Percentiles rank a stretch among this genome's conserved stretches.
Evolutionary conservation across 345 rosid genomes (phyloP).

Genomic region (Eucalyptus pauciflora): DNA sequence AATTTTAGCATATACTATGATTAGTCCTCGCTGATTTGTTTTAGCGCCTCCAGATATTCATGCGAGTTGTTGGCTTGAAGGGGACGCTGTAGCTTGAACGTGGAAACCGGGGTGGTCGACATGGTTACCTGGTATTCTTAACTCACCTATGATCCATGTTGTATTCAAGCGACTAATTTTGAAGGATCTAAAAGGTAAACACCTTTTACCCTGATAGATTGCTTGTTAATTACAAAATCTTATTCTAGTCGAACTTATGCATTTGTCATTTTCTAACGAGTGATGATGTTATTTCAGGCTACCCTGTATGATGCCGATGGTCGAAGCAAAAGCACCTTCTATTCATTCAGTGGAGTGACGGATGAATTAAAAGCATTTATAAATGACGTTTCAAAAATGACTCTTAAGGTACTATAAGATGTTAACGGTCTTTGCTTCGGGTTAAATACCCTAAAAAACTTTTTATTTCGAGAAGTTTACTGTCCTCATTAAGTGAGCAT

Average conservation of each 20-base stretch:
- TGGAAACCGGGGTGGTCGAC: slow-evolving; percentile 57
- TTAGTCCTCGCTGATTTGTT: slow-evolving; percentile 2
- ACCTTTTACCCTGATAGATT: background rate
- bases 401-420: slow-evolving; percentile 33
- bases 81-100: slow-evolving; percentile 88
- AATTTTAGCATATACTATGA: background rate
- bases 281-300: slow-evolving; percentile 23
- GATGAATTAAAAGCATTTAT: slow-evolving; percentile 79
- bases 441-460: background rate
- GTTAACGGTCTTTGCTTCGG: background rate
- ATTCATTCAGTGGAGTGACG: slow-evolving; percentile 81
- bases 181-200: background rate
- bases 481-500: background rate
- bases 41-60: slow-evolving; percentile 34
- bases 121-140: slow-evolving; percentile 64
- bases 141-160: background rate
- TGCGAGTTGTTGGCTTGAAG: slow-evolving; percentile 86
- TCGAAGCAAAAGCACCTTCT: slow-evolving; percentile 39
- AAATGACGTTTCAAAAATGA: slow-evolving; percentile 44
- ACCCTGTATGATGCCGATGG: slow-evolving; percentile 46
- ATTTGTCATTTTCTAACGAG: background rate
- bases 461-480: background rate
- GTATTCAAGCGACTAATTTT: background rate
- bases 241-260: background rate
- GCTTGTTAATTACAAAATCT: background rate